Evolutionary conservation across 257 asterid genomes (phyloP).

Genomic region (Euphrasia confusa): DNA sequence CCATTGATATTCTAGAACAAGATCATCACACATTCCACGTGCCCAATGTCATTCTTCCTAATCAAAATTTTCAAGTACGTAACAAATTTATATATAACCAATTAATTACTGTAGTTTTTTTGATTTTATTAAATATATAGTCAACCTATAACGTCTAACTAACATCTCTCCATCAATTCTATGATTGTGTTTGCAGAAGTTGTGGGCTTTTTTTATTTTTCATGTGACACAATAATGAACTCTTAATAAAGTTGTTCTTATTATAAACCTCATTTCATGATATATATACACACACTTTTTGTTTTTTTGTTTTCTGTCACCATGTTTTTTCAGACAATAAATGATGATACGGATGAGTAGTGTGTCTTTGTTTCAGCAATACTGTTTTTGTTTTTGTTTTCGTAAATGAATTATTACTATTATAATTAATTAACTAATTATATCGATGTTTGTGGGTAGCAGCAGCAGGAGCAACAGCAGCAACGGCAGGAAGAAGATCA

Average conservation of each 20-base stretch:
- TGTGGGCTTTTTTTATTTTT: too few relatives aligned
- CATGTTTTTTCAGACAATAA: constrained; percentile 53
- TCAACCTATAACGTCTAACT: too few relatives aligned
- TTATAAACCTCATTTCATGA: not conserved
- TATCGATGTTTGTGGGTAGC: not conserved
- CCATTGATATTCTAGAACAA: constrained; percentile 58
- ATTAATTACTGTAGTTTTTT: too few relatives aligned
- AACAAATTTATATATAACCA: too few relatives aligned
- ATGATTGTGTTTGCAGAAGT: too few relatives aligned
- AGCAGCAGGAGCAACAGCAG: constrained; percentile 40
- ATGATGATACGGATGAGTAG: constrained; percentile 51
- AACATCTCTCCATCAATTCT: too few relatives aligned
- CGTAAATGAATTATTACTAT: constrained; percentile 20
- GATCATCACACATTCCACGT: constrained; percentile 68
- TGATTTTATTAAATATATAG: too few relatives aligned
- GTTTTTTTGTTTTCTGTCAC: constrained; percentile 15
- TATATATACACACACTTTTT: not conserved
- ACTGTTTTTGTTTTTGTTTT: constrained; percentile 27
- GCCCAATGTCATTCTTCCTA: constrained; percentile 60
- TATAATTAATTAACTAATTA: not conserved
- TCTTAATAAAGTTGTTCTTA: too few relatives aligned
- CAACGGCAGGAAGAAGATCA: constrained; percentile 64
- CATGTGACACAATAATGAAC: too few relatives aligned
- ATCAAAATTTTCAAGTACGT: constrained; percentile 62
- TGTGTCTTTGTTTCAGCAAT: too few relatives aligned